Base-by-base conservation (phyloP, 2,329 filamentous ascomycete species). In the Aspergillus sp. region DNA sequence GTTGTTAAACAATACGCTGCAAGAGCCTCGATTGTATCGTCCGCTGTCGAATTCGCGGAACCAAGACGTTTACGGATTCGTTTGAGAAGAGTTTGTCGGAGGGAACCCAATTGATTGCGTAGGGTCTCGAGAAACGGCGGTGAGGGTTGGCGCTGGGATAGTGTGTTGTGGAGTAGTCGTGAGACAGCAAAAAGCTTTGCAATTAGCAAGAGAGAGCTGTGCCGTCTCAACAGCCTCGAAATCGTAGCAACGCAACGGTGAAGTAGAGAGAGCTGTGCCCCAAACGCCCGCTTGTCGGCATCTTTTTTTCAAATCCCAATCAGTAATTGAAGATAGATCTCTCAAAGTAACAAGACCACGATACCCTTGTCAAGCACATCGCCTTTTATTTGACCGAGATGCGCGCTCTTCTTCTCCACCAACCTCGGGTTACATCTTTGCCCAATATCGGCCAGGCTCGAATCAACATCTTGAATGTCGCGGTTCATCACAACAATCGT, bases 401-500 rank as follows among this genome's bases (percentile, higher is more conserved):
- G 76, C 32, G 68, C 60, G 40, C 76, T 76, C 63, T 89, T 88
- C 53, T 73, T 77, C 27, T 82, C 82, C 27, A 95, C 74, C 28
- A 83, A 75, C 44, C 77, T 72, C 34, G 87, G 79, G 44, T 90
- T 89, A 67, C 91, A 96, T 47, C 80, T 79, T 38, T 79, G 79
- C 41, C 88, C 87, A 71, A 95, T 84, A 49, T 76, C 75, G 10
- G 78, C 78, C 44, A 97, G 75, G 34, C 82, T 79, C 4, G 75
- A 72, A 66, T 95, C 88, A 10, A 88, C 84, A 8, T 74, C 71
- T 50, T 83, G 79, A 70, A 93, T 91, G 62, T 91, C 82, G 35
- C 69, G 70, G 55, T 88, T 85, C 88, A 97, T 95, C 50, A 83
- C 79, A 46, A 96, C 85, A 55, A 97, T 97, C n/a, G 83, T 83